Evolutionary conservation across 2,329 filamentous ascomycete genomes (phyloP).

Genomic region (Pseudogymnoascus sp.): DNA sequence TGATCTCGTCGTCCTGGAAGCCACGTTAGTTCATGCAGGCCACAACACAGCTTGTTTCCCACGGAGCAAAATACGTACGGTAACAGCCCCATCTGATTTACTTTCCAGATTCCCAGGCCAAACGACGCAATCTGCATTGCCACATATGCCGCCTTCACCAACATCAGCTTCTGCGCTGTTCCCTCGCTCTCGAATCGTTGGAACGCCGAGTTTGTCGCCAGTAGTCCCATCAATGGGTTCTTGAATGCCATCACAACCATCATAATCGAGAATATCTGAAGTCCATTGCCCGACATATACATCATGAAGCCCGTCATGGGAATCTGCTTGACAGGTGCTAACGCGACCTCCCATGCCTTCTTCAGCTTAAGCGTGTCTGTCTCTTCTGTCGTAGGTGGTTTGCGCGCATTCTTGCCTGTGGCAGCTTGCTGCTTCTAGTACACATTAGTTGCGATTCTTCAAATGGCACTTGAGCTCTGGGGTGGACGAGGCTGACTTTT

Average conservation of each 20-base stretch:
- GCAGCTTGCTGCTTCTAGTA: slow-evolving; percentile 32
- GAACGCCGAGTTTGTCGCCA: slow-evolving; percentile 81
- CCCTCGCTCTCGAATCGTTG: slow-evolving; percentile 79
- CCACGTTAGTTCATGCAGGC: not conserved
- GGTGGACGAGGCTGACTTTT: slow-evolving; percentile 41
- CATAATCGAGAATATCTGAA: slow-evolving; percentile 99
- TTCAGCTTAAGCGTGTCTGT: slow-evolving; percentile 96
- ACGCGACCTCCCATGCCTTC: slow-evolving; percentile 95
- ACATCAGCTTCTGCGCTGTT: slow-evolving; percentile 64
- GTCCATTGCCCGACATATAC: slow-evolving; percentile 99
- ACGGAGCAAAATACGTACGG: slow-evolving; percentile 53
- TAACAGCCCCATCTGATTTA: slow-evolving; percentile 90
- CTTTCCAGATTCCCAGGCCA: slow-evolving; percentile 86
- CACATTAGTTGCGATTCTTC: slow-evolving; percentile 12
- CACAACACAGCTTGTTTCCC: not conserved
- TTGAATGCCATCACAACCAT: slow-evolving; percentile 99
- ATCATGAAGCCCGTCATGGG: slow-evolving; percentile 99
- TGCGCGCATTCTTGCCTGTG: slow-evolving; percentile 41
- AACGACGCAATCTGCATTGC: slow-evolving; percentile 78
- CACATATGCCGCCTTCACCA: slow-evolving; percentile 83
- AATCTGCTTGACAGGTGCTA: slow-evolving; percentile 85
- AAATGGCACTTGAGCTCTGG: not conserved
- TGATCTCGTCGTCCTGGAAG: slow-evolving; percentile 76
- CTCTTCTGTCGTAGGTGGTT: slow-evolving; percentile 68
- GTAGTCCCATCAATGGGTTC: slow-evolving; percentile 77